These are phyloP conservation scores for Platanthera zijinensis DNA, from an alignment of 106 monocot genomes.

Conservation along the genomic window DNA sequence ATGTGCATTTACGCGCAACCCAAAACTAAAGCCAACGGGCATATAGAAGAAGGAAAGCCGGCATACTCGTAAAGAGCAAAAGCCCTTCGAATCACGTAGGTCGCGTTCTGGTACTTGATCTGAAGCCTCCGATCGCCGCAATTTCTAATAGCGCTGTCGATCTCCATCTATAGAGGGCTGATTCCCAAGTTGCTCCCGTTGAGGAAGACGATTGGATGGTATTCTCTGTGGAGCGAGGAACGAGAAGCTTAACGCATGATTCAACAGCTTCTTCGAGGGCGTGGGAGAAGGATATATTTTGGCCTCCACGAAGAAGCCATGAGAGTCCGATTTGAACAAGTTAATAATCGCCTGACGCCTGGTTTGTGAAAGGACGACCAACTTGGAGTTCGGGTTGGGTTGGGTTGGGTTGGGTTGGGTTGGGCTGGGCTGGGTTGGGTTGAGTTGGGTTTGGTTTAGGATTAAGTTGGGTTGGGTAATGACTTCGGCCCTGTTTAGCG, in stretches of 20 bases:
- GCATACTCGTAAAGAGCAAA: slow-evolving; percentile 85
- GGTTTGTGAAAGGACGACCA: too few relatives aligned
- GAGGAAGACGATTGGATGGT: not conserved
- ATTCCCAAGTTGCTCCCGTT: not conserved
- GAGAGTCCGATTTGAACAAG: not conserved
- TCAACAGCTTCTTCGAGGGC: not conserved
- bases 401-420: too few relatives aligned
- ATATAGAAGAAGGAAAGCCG: not conserved
- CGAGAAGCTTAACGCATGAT: not conserved
- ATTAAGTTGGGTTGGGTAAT: too few relatives aligned
- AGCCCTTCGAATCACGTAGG: slow-evolving; percentile 86
- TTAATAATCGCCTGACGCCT: too few relatives aligned
- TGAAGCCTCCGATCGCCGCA: slow-evolving; percentile 77
- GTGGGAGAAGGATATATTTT: not conserved
- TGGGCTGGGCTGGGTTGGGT: too few relatives aligned
- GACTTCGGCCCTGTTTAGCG: too few relatives aligned
- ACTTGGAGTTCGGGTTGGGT: too few relatives aligned
- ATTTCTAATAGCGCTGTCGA: slow-evolving; percentile 62
- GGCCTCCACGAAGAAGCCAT: not conserved
- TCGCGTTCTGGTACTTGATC: slow-evolving; percentile 86
- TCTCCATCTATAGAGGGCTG: slow-evolving; percentile 55
- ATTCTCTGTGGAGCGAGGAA: not conserved
- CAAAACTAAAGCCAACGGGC: not conserved
- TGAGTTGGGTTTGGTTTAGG: too few relatives aligned
- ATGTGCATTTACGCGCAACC: not conserved